Evolutionary conservation across 768 basidiomycete genomes (phyloP), one percentile per base, ranked within the genome.

Genomic region (Tubosaeta sp.): DNA sequence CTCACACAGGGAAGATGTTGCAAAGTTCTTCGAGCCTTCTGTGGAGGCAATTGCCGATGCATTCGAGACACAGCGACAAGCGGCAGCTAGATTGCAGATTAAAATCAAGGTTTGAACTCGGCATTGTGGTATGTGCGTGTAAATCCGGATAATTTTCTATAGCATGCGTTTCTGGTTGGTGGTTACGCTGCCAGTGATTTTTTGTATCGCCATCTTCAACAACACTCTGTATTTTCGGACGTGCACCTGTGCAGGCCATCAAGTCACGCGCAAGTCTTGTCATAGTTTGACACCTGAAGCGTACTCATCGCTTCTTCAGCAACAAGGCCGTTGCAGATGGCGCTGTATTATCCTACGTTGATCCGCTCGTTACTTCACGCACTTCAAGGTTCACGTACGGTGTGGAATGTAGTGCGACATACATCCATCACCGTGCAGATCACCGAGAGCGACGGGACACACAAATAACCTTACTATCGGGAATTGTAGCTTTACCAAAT

Each of bases 251-350:
- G 72, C 48, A 71, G 80, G 14, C 81, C 81, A 3, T 72, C 78
- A 46, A 73, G 71, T 38, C 74, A 78, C 52, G 69, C 75, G 82
- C 81, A 61, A 14, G 78, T 56, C 6, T 46, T 4, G 0, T 26
- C 19, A 1, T 22, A 32, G 6, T 9, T 39, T 46, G 10, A 58
- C 17, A 12, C 19, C 9, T 29, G 29, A n/a, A 1, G 13, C 1
- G 3, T 47, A 9, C 49, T 66, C 34, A 43, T 12, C 2, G 16
- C 10, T 2, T 27, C 6, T 43, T 7, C 44, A 76, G 74, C 3
- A 70, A 68, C 46, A 79, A 71, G 65, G 80, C 78, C 0, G 78
- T 81, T 14, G 77, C 81, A 1, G 76, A 81, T 55, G 79, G 81
- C 0, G 76, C 72, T 0, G 58, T 71, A 12, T 5, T 63, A 10